Evolutionary conservation across 2,329 filamentous ascomycete species (phyloP).

Genomic region (Curvularia sp.): DNA sequence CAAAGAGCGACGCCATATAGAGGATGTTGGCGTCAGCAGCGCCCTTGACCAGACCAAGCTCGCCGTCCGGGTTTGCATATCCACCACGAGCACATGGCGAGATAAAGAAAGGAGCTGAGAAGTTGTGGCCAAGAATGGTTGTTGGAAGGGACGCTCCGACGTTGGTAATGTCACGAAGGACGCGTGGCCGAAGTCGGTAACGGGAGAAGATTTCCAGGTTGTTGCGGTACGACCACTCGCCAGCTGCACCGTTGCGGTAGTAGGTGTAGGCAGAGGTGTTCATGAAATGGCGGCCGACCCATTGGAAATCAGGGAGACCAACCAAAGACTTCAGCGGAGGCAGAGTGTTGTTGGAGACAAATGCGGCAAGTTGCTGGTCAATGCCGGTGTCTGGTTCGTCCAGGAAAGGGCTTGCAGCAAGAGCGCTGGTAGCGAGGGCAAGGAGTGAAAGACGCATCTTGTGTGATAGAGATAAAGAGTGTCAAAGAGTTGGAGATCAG

Average conservation of each 20-base stretch:
- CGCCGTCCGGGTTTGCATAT: slow-evolving; percentile 56
- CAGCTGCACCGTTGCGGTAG: slow-evolving; percentile 63
- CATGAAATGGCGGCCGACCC: slow-evolving; percentile 59
- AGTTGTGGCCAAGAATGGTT: slow-evolving; percentile 61
- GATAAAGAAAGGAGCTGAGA: slow-evolving; percentile 64
- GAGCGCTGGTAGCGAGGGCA: slow-evolving; percentile 33
- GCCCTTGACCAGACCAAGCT: slow-evolving; percentile 59
- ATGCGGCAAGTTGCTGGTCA: slow-evolving; percentile 30
- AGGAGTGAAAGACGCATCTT: slow-evolving; percentile 34
- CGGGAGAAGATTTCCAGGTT: slow-evolving; percentile 63
- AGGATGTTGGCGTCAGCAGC: slow-evolving; percentile 59
- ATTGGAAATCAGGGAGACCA: slow-evolving; percentile 63
- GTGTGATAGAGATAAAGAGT: slow-evolving; percentile 13
- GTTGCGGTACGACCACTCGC: slow-evolving; percentile 64
- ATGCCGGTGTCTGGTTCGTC: slow-evolving; percentile 49
- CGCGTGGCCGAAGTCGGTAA: slow-evolving; percentile 58
- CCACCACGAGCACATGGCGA: slow-evolving; percentile 51
- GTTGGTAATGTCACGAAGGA: slow-evolving; percentile 58
- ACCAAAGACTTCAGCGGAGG: slow-evolving; percentile 56
- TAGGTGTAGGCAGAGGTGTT: slow-evolving; percentile 61
- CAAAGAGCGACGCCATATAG: slow-evolving; percentile 56
- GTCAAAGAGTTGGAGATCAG: slow-evolving; percentile 6
- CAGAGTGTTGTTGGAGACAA: slow-evolving; percentile 44
- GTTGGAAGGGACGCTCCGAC: slow-evolving; percentile 51
- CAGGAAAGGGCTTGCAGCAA: slow-evolving; percentile 45